phyloP scores from a whole-genome alignment of 768 basidiomycete genomes.

The Hericium erinaceus region DNA sequence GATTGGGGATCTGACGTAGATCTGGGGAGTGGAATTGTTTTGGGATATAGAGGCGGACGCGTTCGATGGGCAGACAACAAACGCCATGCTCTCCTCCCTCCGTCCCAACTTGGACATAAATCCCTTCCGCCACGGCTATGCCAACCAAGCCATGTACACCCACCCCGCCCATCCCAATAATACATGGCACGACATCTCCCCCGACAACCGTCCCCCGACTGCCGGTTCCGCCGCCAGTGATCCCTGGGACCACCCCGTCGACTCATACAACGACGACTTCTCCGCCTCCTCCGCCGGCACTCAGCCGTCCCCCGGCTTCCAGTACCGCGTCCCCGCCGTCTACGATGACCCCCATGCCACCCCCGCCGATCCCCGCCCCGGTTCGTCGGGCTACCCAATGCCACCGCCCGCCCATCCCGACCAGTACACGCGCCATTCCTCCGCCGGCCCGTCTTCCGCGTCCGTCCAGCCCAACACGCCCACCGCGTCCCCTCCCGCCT shows the following conservation, averaged over 20 bases:
- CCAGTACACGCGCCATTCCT: constrained; percentile 7
- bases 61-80: too few species aligned
- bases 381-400: constrained; percentile 4
- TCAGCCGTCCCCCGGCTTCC: constrained; percentile 4
- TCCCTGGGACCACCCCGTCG: constrained; percentile 9
- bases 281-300: constrained; percentile 3
- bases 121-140: constrained; percentile 7
- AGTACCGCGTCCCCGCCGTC: background rate
- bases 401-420: background rate
- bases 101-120: constrained; percentile 10
- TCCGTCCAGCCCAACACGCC: constrained; percentile 3
- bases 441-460: constrained; percentile 5
- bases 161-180: constrained; percentile 4
- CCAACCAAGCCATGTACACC: constrained; percentile 11
- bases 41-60: constrained; percentile 4
- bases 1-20: constrained; percentile 10
- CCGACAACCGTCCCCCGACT: constrained; percentile 7
- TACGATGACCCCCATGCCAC: background rate
- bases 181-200: constrained; percentile 1
- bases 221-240: constrained; percentile 12
- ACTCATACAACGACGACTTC: background rate
- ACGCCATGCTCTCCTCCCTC: constrained; percentile 7
- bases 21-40: constrained; percentile 8
- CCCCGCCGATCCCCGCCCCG: constrained; percentile 4
- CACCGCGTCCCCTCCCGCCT: constrained; percentile 1